These are phyloP conservation scores for Tulasnella sp. DNA, from an alignment of 768 basidiomycete genomes.

Conservation along the genomic window DNA sequence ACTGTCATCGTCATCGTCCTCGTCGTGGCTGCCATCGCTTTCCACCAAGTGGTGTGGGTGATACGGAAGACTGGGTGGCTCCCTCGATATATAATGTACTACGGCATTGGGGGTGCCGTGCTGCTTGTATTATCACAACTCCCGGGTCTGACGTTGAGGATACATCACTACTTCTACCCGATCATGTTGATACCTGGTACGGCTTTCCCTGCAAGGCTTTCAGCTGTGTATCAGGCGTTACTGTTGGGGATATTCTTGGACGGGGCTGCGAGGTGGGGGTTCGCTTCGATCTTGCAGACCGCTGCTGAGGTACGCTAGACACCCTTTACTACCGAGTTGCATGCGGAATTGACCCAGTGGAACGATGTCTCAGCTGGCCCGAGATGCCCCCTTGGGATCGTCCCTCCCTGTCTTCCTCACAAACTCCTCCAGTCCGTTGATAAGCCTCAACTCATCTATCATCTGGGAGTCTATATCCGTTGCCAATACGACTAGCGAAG, in stretches of 20 bases:
- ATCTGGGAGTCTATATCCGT: slow-evolving; percentile 39
- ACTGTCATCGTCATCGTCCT: slow-evolving; percentile 60
- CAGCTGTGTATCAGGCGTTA: slow-evolving; percentile 72
- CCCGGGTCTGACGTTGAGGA: slow-evolving; percentile 54
- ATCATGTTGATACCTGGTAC: slow-evolving; percentile 68
- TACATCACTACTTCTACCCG: slow-evolving; percentile 77
- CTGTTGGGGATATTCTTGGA: slow-evolving; percentile 75
- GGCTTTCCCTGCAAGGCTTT: slow-evolving; percentile 70
- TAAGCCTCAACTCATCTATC: slow-evolving; percentile 47
- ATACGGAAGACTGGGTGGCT: slow-evolving; percentile 81
- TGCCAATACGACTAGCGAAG: slow-evolving; percentile 29
- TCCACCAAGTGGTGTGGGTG: slow-evolving; percentile 63
- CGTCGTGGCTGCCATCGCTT: slow-evolving; percentile 42
- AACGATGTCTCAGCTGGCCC: slow-evolving; percentile 41
- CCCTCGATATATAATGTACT: slow-evolving; percentile 66
- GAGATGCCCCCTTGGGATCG: slow-evolving; percentile 62
- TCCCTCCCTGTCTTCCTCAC: slow-evolving; percentile 62
- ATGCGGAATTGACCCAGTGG: not conserved
- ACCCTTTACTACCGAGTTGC: not conserved
- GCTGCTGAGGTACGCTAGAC: slow-evolving; percentile 47
- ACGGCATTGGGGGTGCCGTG: slow-evolving; percentile 54
- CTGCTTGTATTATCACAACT: slow-evolving; percentile 54
- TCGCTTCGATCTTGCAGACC: slow-evolving; percentile 72
- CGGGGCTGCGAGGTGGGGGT: slow-evolving; percentile 68
- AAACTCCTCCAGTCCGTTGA: slow-evolving; percentile 39